Conservation (phyloP, 2,329 filamentous ascomycete genomes). For the Cladophialophora exuberans region DNA sequence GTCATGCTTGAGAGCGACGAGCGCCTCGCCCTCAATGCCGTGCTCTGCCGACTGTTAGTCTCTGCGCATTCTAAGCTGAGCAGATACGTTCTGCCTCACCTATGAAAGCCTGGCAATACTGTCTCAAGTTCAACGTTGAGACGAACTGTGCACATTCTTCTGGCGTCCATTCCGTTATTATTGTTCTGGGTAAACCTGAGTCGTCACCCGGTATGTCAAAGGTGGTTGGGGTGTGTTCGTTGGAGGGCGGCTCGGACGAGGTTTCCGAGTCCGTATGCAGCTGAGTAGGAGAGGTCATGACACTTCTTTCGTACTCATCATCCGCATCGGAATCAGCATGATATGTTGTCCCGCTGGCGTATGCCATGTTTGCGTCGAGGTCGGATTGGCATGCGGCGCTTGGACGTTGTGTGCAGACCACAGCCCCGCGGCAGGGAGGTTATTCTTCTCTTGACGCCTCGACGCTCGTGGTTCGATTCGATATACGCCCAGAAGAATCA, state of each 20-base stretch:
- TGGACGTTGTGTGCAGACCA: slow-evolving; percentile 4
- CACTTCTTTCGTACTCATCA: slow-evolving; percentile 66
- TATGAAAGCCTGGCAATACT: slow-evolving; percentile 82
- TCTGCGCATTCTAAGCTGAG: slow-evolving; percentile 39
- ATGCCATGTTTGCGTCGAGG: slow-evolving; percentile 41
- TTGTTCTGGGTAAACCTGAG: slow-evolving; percentile 57
- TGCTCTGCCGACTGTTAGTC: slow-evolving; percentile 66
- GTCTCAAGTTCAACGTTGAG: slow-evolving; percentile 73
- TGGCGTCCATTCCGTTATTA: slow-evolving; percentile 66
- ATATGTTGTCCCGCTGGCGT: slow-evolving; percentile 50
- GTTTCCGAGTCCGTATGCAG: slow-evolving; percentile 61
- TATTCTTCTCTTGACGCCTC: not conserved
- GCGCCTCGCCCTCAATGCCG: slow-evolving; percentile 87
- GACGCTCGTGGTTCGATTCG: too few relatives aligned
- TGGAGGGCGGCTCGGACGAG: slow-evolving; percentile 61
- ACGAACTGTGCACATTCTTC: slow-evolving; percentile 93
- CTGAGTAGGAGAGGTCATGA: slow-evolving; percentile 58
- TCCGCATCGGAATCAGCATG: slow-evolving; percentile 68
- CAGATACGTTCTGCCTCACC: slow-evolving; percentile 55
- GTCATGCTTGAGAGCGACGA: slow-evolving; percentile 86
- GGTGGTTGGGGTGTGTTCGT: slow-evolving; percentile 66
- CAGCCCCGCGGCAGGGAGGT: slow-evolving; percentile 13
- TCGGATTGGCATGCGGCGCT: slow-evolving; percentile 21
- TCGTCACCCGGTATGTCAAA: slow-evolving; percentile 57
- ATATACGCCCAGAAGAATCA: too few relatives aligned